Percentiles rank a stretch among this genome's conserved stretches.
phyloP scores from a whole-genome alignment of 1,284 basidiomycete genomes.

The Exsudoporus floridanus region DNA sequence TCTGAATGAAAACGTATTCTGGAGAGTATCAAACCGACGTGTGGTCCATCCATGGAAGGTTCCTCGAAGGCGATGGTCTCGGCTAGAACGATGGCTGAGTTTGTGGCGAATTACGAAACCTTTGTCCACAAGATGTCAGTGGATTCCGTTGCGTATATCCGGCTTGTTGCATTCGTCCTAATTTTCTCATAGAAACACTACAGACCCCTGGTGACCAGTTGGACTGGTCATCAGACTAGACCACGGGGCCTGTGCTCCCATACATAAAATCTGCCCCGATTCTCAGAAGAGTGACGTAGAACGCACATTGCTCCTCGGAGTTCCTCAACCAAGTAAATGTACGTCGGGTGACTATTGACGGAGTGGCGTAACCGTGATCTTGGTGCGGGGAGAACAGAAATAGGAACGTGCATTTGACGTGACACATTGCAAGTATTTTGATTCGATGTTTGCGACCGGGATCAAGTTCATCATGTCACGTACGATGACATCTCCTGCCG shows the following conservation, averaged over 20 bases:
- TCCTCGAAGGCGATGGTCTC: slow-evolving; percentile 2
- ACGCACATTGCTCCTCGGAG: slow-evolving; percentile 1
- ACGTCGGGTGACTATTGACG: neutral
- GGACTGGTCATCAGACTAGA: neutral
- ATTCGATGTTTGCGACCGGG: neutral
- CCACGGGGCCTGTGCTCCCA: neutral
- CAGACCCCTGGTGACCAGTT: neutral
- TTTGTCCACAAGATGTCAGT: neutral
- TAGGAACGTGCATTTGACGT: slow-evolving; percentile 3
- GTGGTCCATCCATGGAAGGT: neutral
- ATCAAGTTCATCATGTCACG: neutral
- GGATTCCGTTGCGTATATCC: neutral
- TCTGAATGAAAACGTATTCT: neutral
- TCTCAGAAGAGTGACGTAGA: neutral
- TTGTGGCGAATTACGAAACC: neutral
- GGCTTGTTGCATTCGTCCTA: neutral
- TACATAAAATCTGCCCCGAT: neutral
- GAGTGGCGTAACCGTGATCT: neutral
- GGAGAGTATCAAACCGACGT: neutral
- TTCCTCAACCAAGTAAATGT: neutral
- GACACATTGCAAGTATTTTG: neutral
- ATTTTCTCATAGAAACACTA: too few relatives aligned
- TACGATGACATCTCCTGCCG: neutral
- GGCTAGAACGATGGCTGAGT: slow-evolving; percentile 4
- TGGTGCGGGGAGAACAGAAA: neutral